These are phyloP conservation scores for Mrakia frigida DNA, from an alignment of 768 basidiomycete genomes.

Conservation along the genomic window DNA sequence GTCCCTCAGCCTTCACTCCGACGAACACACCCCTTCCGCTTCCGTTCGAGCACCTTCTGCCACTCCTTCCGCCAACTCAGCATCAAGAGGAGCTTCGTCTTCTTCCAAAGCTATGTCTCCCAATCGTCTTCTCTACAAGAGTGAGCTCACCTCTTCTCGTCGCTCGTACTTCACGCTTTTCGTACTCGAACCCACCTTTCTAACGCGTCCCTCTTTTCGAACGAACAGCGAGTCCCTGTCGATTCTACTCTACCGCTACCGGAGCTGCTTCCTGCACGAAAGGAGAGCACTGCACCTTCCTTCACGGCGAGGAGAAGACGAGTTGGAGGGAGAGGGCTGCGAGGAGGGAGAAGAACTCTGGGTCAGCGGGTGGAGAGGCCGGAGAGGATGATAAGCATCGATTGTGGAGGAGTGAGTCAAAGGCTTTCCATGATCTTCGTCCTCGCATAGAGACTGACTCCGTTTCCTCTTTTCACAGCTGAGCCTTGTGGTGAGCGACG, in stretches of 20 bases:
- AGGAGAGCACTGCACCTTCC: conserved; percentile 18
- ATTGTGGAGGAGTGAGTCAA: conserved; percentile 13
- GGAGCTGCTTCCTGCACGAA: conserved; percentile 22
- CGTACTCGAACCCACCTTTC: neutral
- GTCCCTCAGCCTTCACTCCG: neutral
- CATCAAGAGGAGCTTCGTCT: neutral
- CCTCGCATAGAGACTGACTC: neutral
- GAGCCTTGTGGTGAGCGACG: neutral
- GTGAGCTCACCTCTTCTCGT: neutral
- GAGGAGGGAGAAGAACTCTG: neutral
- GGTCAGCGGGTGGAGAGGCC: neutral
- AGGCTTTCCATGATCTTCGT: too few species aligned
- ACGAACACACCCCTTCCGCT: conserved; percentile 2
- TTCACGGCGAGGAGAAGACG: conserved; percentile 4
- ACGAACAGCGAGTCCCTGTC: conserved; percentile 1
- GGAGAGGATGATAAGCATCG: conserved; percentile 17
- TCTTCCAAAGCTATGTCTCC: conserved; percentile 5
- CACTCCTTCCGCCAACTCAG: neutral
- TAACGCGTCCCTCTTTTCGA: neutral
- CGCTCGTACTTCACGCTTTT: neutral
- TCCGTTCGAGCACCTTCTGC: neutral
- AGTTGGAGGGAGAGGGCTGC: neutral
- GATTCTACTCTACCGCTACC: neutral
- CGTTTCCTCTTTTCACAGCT: neutral
- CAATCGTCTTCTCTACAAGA: conserved; percentile 15